Percentiles rank a stretch among this genome's conserved stretches.
Evolutionary conservation across 495 filamentous ascomycete species (phyloP).

Genomic region (Penicillium paradoxum): DNA sequence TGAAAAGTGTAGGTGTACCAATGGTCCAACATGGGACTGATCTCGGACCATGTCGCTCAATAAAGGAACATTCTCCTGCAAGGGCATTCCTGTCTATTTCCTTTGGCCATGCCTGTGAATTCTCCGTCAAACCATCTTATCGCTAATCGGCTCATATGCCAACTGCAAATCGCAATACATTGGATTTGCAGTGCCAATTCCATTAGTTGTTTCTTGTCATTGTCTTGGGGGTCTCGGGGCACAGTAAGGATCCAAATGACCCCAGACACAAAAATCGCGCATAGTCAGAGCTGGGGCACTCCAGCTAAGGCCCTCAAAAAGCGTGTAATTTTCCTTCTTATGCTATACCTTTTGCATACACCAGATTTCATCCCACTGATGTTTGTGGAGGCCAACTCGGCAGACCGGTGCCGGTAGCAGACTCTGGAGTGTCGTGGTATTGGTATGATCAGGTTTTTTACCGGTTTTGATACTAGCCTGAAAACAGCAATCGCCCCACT

Average conservation of each 20-base stretch:
- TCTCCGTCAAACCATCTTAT: background rate
- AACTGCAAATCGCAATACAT: slow-evolving; percentile 1
- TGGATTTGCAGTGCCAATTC: background rate
- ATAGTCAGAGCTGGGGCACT: slow-evolving; percentile 18
- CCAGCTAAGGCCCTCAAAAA: slow-evolving; percentile 10
- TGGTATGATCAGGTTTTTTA: background rate
- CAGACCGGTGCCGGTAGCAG: slow-evolving; percentile 7
- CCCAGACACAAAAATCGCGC: slow-evolving; percentile 27
- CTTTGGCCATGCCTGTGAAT: slow-evolving; percentile 2
- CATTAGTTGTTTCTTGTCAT: background rate
- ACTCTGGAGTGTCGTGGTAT: background rate
- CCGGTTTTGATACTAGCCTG: slow-evolving; percentile 1
- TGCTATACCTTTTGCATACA: background rate
- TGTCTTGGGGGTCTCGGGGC: background rate
- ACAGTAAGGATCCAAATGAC: background rate
- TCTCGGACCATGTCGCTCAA: slow-evolving; percentile 14
- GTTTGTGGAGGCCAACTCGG: slow-evolving; percentile 10
- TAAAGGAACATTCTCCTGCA: slow-evolving; percentile 21
- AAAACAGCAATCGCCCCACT: slow-evolving; percentile 2
- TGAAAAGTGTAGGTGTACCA: background rate
- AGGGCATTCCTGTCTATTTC: slow-evolving; percentile 14
- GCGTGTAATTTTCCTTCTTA: background rate
- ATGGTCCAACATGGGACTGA: background rate
- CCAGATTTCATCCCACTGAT: background rate
- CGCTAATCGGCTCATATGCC: background rate